Evolutionary conservation across 2,329 filamentous ascomycete genomes (phyloP).

Genomic region (Boeremia lycopersici): DNA sequence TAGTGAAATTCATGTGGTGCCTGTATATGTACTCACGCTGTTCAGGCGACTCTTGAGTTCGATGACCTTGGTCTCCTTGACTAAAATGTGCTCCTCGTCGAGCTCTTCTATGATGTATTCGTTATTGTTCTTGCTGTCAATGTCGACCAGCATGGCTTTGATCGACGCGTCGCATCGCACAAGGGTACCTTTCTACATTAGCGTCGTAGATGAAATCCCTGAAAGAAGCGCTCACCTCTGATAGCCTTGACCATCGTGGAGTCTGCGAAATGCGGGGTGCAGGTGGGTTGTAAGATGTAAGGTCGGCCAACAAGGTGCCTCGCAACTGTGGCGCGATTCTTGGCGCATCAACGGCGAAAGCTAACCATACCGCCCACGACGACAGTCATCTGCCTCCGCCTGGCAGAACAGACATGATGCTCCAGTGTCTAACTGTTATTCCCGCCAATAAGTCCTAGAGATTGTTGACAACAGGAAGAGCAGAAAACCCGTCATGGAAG

Average conservation of each 20-base stretch:
- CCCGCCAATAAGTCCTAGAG: no score
- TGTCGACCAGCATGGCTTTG: slow-evolving; percentile 81
- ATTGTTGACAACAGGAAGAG: no score
- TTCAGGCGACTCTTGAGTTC: slow-evolving; percentile 72
- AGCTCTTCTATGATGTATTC: slow-evolving; percentile 81
- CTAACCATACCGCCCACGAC: no score
- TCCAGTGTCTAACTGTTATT: no score
- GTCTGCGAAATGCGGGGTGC: slow-evolving; percentile 11
- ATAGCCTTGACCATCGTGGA: slow-evolving; percentile 63
- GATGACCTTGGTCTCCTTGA: slow-evolving; percentile 75
- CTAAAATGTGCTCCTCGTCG: slow-evolving; percentile 75
- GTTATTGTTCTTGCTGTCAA: slow-evolving; percentile 69
- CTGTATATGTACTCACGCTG: slow-evolving; percentile 55
- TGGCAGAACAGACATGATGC: no score
- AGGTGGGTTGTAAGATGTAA: slow-evolving; percentile 4
- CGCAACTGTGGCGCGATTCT: slow-evolving; percentile 18
- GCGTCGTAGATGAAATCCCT: neutral
- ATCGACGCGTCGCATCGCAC: slow-evolving; percentile 86
- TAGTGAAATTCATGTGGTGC: slow-evolving; percentile 2
- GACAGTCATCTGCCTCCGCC: no score
- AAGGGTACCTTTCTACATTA: slow-evolving; percentile 63
- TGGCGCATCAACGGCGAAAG: slow-evolving; percentile 13
- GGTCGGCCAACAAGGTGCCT: slow-evolving; percentile 36
- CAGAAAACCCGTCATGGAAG: no score
- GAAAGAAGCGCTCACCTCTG: slow-evolving; percentile 51